These are phyloP conservation scores for Sistotremastrum niveocremeum DNA, from an alignment of 768 basidiomycete genomes.

Conservation along the genomic window DNA sequence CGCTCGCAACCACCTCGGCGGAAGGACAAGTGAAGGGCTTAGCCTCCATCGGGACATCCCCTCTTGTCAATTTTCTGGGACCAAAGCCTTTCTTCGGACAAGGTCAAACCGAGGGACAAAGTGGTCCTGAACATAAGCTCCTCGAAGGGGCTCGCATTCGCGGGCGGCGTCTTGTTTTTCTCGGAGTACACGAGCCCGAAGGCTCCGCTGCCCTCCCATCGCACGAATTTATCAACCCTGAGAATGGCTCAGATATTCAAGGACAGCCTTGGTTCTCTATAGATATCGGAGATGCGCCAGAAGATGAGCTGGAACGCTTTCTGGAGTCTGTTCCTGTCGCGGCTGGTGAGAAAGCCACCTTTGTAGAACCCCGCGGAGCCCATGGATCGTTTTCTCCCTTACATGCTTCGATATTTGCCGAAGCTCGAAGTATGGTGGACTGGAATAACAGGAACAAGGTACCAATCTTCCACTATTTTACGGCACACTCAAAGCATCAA, in stretches of 20 bases:
- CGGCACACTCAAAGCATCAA: background rate
- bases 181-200: slow-evolving; percentile 58
- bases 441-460: slow-evolving; percentile 91
- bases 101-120: slow-evolving; percentile 29
- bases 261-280: slow-evolving; percentile 83
- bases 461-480: background rate
- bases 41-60: slow-evolving; percentile 43
- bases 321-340: slow-evolving; percentile 20
- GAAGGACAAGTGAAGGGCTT: slow-evolving; percentile 25
- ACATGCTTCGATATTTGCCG: slow-evolving; percentile 64
- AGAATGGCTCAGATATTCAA: slow-evolving; percentile 44
- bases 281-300: slow-evolving; percentile 43
- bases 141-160: slow-evolving; percentile 48
- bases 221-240: slow-evolving; percentile 42
- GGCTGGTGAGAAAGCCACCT: slow-evolving; percentile 32
- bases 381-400: slow-evolving; percentile 45
- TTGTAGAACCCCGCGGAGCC: slow-evolving; percentile 50
- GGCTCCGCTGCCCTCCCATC: slow-evolving; percentile 44
- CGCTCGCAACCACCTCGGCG: slow-evolving; percentile 34
- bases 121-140: slow-evolving; percentile 8
- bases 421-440: slow-evolving; percentile 71
- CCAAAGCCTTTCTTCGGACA: slow-evolving; percentile 60
- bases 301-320: slow-evolving; percentile 29
- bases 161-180: slow-evolving; percentile 55
- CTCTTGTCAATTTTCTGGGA: slow-evolving; percentile 54